Base-by-base conservation (phyloP, 2,329 filamentous ascomycete genomes). In the Cadophora gregata region DNA sequence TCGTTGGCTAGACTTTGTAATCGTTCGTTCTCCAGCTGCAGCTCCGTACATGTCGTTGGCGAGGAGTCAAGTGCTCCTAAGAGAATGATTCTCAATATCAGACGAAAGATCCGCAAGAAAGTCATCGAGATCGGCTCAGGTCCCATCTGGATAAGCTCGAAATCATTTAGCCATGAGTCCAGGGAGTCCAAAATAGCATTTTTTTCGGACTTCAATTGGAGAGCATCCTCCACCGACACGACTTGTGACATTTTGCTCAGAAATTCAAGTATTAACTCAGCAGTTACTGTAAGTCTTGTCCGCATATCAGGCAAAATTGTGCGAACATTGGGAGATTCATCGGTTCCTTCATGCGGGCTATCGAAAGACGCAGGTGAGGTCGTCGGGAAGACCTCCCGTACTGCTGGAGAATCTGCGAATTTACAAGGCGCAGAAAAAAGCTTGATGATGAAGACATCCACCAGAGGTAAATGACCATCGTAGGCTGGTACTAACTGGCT, bases 401-500 rank as follows among this genome's bases (percentile, higher is more conserved):
- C 60, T 63, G 72, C 24, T 33, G 72, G 70, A 53, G 71, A 69
- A 27, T 81, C 79, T 1, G 78, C 71, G 63, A 81, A 81, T 38
- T 78, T 81, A 70, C 80, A 81, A 63, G 80, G 80, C 42, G 79
- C 80, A 71, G 76, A 74, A 63, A 81, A 79, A 31, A 81, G 62
- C 70, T 81, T 82, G 70, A 81, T 77, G 67, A 81, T 76, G 67
- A 81, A 82, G 47, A 80, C 64, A 68, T 81, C 80, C 10, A 83
- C 69, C 5, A 79, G 71, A 2, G 81, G 80, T 51, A 83, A 70
- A 27, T 74, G 71, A 5, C 56, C 68, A 67, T 77, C 73, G 6
- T 74, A 62, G 69, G 78, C 77, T 65, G 78, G 76, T 45, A 77
- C 66, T 10, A 81, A 68, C 61, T 70, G 70, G 48, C 75, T 65